Evolutionary conservation across 2,329 filamentous ascomycete genomes (phyloP), one percentile per base, ranked within the genome.

Genomic region (Cadophora sp.): DNA sequence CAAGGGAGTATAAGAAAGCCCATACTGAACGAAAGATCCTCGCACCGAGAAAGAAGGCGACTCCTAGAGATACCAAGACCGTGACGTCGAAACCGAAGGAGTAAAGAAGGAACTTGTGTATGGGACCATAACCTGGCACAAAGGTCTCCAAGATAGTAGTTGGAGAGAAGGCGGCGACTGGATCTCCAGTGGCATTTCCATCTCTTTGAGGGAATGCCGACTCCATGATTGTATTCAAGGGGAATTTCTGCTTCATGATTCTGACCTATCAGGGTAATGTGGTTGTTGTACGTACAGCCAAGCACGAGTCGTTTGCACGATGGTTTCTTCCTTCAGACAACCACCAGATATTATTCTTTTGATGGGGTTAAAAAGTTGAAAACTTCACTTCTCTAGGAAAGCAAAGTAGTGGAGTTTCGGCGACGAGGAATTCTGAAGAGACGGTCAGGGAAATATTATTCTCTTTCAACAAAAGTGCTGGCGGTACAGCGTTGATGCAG

Each of bases 21-120:
- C 77, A 81, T 3, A 80, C 56, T 62, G 81, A 80, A n/a, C 73
- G 72, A 61, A 74, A 71, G 24, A 83, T 65, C 69, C 78, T 81
- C 65, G 78, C 82, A 1, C 79, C 62, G 1, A 82, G 81, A 84
- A 84, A 74, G 11, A 74, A 50, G 39, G 70, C 68, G 1, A 71
- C 66, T 8, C 69, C 72, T 13, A 75, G 59, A 2, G 75, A 72
- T 1, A 77, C 74, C 16, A 76, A 63, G 27, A 75, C 61, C 1
- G 75, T 76, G 39, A 78, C 71, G 66, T 77, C 74, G 58, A 77
- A 71, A 16, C 72, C 72, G 50, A 75, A 71, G 30, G 64, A 70
- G 59, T 67, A 68, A 27, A 77, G 72, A 24, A 76, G 51, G 48
- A 76, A 72, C 33, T 73, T 74, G 48, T 76, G 75, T 43, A 75